A percentile compares a stretch with the other conserved stretches of the same genome.
These are phyloP conservation scores for Stephanocyclus meneghinianus DNA, from an alignment of 352 stramenopile genomes.

Conservation along the genomic window DNA sequence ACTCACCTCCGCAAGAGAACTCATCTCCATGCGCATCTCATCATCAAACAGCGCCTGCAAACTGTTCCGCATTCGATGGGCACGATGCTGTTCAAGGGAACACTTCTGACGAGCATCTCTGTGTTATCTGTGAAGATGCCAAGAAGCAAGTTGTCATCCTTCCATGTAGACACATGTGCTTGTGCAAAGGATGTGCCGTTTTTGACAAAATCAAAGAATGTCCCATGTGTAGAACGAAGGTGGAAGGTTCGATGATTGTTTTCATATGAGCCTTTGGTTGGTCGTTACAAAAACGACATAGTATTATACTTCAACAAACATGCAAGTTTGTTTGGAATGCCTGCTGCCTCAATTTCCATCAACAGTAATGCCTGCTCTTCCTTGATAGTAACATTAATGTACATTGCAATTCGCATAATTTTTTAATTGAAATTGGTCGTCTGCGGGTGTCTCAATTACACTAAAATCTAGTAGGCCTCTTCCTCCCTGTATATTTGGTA, in stretches of 20 bases:
- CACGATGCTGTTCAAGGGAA: neutral
- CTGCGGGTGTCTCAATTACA: neutral
- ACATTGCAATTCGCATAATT: neutral
- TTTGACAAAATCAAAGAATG: conserved; percentile 48
- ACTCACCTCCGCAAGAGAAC: conserved; percentile 1
- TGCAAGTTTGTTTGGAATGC: too few species aligned
- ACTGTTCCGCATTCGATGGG: neutral
- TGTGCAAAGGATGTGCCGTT: conserved; percentile 41
- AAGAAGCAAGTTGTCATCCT: conserved; percentile 51
- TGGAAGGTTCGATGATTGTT: conserved; percentile 42
- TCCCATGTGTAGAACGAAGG: conserved; percentile 43
- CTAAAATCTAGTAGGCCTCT: conserved; percentile 94
- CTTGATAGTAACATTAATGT: neutral
- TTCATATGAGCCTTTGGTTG: conserved; percentile 27
- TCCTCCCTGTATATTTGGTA: conserved; percentile 97
- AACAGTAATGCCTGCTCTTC: neutral
- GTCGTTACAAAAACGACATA: neutral
- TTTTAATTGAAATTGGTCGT: neutral
- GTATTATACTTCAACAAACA: too few species aligned
- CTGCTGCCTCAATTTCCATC: too few species aligned
- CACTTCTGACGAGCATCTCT: conserved; percentile 38
- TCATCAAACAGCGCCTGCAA: neutral
- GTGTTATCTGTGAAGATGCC: conserved; percentile 53
- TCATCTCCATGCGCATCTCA: conserved; percentile 8
- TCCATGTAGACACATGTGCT: conserved; percentile 53